Conservation (phyloP, 2,329 filamentous ascomycete genomes). For the Cercospora zeae-maydis region DNA sequence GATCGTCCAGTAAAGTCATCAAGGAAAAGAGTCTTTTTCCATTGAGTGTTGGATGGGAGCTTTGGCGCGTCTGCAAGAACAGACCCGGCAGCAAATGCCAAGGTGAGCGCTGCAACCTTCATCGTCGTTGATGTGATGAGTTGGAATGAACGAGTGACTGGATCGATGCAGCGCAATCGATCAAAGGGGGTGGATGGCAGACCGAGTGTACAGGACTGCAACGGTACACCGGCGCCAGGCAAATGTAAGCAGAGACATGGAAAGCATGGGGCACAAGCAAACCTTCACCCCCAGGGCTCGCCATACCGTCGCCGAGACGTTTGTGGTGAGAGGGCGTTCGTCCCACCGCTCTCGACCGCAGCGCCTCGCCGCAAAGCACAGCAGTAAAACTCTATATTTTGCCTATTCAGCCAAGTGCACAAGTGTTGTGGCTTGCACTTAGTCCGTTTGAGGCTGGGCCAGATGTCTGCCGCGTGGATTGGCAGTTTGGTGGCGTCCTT, state of each 20-base stretch:
- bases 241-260: constrained; percentile 4
- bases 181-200: not conserved
- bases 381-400: constrained; percentile 11
- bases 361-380: not conserved
- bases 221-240: constrained; percentile 4
- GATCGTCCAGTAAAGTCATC: constrained; percentile 39
- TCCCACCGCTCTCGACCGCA: constrained; percentile 11
- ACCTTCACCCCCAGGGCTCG: constrained; percentile 4
- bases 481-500: constrained; percentile 4
- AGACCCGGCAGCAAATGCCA: constrained; percentile 14
- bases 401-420: constrained; percentile 13
- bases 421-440: constrained; percentile 13
- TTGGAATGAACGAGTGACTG: constrained; percentile 7
- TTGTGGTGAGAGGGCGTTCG: constrained; percentile 2
- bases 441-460: constrained; percentile 1
- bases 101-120: constrained; percentile 18
- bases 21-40: constrained; percentile 25
- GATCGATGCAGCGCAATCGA: not conserved
- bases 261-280: not conserved
- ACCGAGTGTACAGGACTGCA: not conserved
- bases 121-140: constrained; percentile 10
- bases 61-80: constrained; percentile 19
- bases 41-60: constrained; percentile 11
- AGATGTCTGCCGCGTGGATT: constrained; percentile 3
- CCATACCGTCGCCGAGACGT: constrained; percentile 1